Evolutionary conservation across 2,329 filamentous ascomycete species (phyloP), one percentile per base, ranked within the genome.

Genomic region (Colletotrichum tropicicola): DNA sequence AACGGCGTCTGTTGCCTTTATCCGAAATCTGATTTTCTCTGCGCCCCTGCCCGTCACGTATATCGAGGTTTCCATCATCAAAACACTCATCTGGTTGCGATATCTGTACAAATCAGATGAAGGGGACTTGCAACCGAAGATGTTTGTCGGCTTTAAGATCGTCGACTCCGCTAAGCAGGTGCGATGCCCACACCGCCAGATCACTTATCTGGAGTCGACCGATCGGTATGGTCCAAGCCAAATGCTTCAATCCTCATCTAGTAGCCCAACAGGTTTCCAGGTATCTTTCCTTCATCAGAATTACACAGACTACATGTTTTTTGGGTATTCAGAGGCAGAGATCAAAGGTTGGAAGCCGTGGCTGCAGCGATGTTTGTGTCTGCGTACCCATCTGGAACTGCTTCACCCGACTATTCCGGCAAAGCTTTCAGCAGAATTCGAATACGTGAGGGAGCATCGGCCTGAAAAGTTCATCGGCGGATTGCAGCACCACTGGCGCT

Each of bases 341-440:
- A 8, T 35, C 30, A 15, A 15, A 41, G 48, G 48, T 0, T 23
- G 0, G 15, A 17, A 35, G 6, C 28, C 35, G 17, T 37, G 48
- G 48, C 30, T 51, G 30, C 2, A 51, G 19, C 17, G 13, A 9
- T n/a, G 28, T 1, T 28, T 51, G 6, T 17, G 0, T 13, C 1
- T 51, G n/a, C 48, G 48, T 13, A 17, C 28, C 19, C 48, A 28
- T 3, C 2, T 51, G 12, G 27, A 23, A 15, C 17, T 51, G 4
- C 25, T 28, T 5, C 3, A 32, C 17, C 10, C 48, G 6, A 37
- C n/a, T 1, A 21, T 13, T 21, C 48, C 48, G 0, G 30, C 4
- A 37, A 51, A 32, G 12, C 48, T 51, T 10, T 51, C 48, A 21
- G n/a, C n/a, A 12, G 30, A 51, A 17, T 30, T 51, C 10, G 5